Percentiles rank a stretch among this genome's conserved stretches.
Evolutionary conservation across 257 asterid genomes (phyloP).

Genomic region (Nicotiana obtusifolia): DNA sequence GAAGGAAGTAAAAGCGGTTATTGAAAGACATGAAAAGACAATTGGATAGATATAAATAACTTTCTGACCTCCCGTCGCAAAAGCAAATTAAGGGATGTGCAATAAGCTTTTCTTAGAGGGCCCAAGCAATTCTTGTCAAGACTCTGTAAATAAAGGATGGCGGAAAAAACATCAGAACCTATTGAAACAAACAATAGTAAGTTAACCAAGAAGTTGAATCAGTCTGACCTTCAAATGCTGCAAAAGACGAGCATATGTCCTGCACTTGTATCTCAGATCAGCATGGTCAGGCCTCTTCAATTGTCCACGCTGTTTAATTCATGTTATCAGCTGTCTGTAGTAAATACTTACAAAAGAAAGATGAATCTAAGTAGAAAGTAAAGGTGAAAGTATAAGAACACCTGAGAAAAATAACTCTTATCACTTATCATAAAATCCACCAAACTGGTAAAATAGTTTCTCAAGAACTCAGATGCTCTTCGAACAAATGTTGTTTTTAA

Average conservation of each 20-base stretch:
- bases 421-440: conserved; percentile 98
- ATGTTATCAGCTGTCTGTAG: conserved; percentile 18
- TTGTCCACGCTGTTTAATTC: conserved; percentile 79
- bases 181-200: conserved; percentile 16
- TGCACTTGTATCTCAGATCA: conserved; percentile 87
- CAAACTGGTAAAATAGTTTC: conserved; percentile 81
- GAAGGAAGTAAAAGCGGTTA: neutral
- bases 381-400: conserved; percentile 18
- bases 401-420: conserved; percentile 97
- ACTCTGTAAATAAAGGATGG: conserved; percentile 42
- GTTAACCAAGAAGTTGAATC: neutral
- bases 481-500: conserved; percentile 72
- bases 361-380: neutral
- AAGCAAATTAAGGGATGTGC: conserved; percentile 88
- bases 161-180: conserved; percentile 13
- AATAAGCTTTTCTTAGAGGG: conserved; percentile 87
- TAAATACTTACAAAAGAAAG: neutral
- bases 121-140: conserved; percentile 83
- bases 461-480: conserved; percentile 91
- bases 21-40: neutral
- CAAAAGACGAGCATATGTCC: conserved; percentile 98
- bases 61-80: conserved; percentile 85
- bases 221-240: conserved; percentile 85
- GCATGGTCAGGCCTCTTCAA: conserved; percentile 98
- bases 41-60: conserved; percentile 1